Percentiles rank a stretch among this genome's conserved stretches.
Conservation (phyloP, 257 asterid genomes). For the Dorcoceras hygrometricum region DNA sequence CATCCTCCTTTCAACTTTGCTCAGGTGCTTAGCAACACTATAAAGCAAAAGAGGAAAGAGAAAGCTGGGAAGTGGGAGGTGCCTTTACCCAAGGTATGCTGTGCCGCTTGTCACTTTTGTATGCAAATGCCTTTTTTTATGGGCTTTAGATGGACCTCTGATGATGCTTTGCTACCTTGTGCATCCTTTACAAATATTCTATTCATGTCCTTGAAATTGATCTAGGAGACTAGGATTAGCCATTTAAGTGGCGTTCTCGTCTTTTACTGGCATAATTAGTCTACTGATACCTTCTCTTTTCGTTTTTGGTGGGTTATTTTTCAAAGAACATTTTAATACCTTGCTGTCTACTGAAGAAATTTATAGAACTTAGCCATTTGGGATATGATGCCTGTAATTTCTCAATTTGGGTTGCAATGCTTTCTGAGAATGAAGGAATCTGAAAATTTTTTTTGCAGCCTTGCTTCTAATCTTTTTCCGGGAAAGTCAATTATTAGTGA, state of each 20-base stretch:
- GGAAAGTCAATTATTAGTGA: too few species aligned
- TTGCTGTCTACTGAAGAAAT: neutral
- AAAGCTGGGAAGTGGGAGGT: constrained; percentile 99
- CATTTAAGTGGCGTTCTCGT: neutral
- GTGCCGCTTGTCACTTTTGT: constrained; percentile 7
- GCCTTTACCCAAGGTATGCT: constrained; percentile 87
- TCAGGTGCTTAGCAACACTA: constrained; percentile 89
- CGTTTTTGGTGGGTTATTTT: too few species aligned
- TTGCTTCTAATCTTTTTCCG: too few species aligned
- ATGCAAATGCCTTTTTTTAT: neutral
- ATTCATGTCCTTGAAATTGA: too few species aligned
- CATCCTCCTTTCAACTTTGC: constrained; percentile 17
- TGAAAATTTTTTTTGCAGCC: too few species aligned
- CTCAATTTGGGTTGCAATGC: neutral
- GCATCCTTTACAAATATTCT: too few species aligned
- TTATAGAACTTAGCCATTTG: neutral
- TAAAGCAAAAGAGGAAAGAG: constrained; percentile 94
- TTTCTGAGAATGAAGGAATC: too few species aligned
- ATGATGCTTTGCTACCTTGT: neutral
- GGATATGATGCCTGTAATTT: too few species aligned
- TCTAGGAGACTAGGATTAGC: too few species aligned
- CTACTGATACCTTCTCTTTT: neutral
- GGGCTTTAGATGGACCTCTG: neutral
- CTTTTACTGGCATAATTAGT: neutral
- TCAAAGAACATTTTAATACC: neutral